These are phyloP conservation scores for Aristolochia californica DNA, from an alignment of 164 flowering plant species.

Conservation along the genomic window DNA sequence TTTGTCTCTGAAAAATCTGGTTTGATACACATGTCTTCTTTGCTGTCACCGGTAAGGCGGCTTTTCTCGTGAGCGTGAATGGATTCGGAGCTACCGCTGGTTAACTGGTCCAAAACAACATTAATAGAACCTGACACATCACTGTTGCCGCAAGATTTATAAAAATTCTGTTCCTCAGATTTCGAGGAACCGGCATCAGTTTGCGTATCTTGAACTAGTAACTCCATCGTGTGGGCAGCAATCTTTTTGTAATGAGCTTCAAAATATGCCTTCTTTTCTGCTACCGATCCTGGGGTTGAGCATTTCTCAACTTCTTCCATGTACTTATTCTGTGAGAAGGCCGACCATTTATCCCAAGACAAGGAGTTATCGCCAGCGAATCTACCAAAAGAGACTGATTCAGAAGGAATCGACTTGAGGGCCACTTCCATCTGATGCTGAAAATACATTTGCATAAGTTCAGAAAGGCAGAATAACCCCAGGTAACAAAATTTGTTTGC, in stretches of 20 bases:
- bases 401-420: constrained; percentile 29
- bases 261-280: constrained; percentile 75
- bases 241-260: constrained; percentile 88
- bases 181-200: constrained; percentile 11
- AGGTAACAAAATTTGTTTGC: not conserved
- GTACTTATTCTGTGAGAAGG: constrained; percentile 84
- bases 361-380: constrained; percentile 58
- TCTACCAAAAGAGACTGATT: constrained; percentile 72
- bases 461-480: not conserved
- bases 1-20: not conserved
- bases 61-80: not conserved
- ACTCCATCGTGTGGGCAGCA: constrained; percentile 54
- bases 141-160: constrained; percentile 12
- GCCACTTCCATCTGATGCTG: constrained; percentile 28
- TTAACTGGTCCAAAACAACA: not conserved
- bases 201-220: constrained; percentile 39
- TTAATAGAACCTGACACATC: constrained; percentile 1
- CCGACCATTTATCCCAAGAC: constrained; percentile 90
- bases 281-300: constrained; percentile 85
- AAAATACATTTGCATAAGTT: constrained; percentile 6
- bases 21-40: not conserved
- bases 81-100: not conserved
- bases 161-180: constrained; percentile 12
- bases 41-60: not conserved
- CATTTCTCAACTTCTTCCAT: constrained; percentile 90